Evolutionary conservation across 2,329 filamentous ascomycete genomes (phyloP).

Genomic region (Diaporthe aspalathi): DNA sequence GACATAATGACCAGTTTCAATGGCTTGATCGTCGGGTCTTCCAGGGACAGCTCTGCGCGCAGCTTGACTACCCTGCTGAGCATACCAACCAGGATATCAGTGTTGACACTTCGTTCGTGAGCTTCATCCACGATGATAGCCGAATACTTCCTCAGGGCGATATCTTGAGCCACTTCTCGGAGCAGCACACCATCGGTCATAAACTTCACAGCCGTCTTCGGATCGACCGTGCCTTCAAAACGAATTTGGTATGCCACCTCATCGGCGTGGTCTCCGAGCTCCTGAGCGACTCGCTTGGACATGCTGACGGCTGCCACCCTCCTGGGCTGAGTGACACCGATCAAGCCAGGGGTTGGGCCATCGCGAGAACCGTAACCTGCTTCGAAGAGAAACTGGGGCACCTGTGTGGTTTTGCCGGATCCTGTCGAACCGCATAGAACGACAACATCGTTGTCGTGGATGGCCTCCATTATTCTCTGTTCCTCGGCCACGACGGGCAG

Average conservation of each 20-base stretch:
- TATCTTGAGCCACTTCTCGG: constrained; percentile 90
- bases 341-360: constrained; percentile 88
- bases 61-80: constrained; percentile 91
- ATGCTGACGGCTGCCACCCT: constrained; percentile 97
- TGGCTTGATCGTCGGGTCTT: constrained; percentile 78
- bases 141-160: constrained; percentile 89
- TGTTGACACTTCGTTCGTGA: constrained; percentile 97
- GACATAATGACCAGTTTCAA: constrained; percentile 99
- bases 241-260: constrained; percentile 93
- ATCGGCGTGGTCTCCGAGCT: constrained; percentile 81
- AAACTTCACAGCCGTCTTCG: constrained; percentile 93
- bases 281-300: constrained; percentile 89
- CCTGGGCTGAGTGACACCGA: constrained; percentile 93
- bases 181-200: constrained; percentile 98
- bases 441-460: constrained; percentile 89
- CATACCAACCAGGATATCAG: constrained; percentile 98
- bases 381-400: constrained; percentile 96
- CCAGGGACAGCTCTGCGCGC: constrained; percentile 77
- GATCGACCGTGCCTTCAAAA: constrained; percentile 85
- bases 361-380: constrained; percentile 85
- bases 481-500: constrained; percentile 95
- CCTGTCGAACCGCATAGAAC: constrained; percentile 95
- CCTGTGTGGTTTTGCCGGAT: constrained; percentile 96
- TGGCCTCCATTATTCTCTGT: constrained; percentile 97
- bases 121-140: constrained; percentile 96